Evolutionary conservation across 73 alveolate genomes (phyloP).

Genomic region (Effrenium voratum): DNA sequence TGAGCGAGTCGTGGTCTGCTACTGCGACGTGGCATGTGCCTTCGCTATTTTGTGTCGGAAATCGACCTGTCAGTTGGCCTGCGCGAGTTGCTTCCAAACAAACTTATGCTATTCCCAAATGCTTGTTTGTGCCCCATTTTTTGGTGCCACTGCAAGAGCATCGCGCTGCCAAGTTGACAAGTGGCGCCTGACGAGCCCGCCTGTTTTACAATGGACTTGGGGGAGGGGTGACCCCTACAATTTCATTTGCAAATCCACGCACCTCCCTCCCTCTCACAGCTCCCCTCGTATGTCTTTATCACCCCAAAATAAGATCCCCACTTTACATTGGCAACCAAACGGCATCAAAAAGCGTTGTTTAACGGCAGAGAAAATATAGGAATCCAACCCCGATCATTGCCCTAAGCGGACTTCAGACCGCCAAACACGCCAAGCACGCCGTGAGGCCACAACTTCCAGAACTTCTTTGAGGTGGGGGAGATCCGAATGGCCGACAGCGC

Average conservation of each 20-base stretch:
- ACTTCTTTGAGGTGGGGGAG: constrained; percentile 77
- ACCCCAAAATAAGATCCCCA: too few relatives aligned
- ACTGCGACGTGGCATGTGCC: constrained; percentile 50
- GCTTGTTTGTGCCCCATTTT: neutral
- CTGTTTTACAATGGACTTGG: neutral
- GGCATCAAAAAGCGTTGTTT: too few relatives aligned
- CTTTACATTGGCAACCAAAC: too few relatives aligned
- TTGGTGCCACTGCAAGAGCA: neutral
- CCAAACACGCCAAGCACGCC: too few relatives aligned
- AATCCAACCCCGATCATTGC: too few relatives aligned
- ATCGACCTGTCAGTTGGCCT: neutral
- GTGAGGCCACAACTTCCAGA: constrained; percentile 42
- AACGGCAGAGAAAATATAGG: too few relatives aligned
- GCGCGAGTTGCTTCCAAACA: neutral
- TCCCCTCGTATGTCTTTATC: too few relatives aligned
- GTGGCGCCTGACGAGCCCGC: neutral
- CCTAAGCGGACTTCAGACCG: too few relatives aligned
- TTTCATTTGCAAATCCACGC: too few relatives aligned
- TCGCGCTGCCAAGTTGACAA: neutral
- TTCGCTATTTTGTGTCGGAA: neutral
- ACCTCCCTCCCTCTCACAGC: too few relatives aligned
- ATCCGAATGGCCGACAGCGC: constrained; percentile 67
- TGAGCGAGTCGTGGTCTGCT: constrained; percentile 74
- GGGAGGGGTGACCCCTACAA: too few relatives aligned
- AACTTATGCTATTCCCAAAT: neutral